Base-by-base conservation (phyloP, 768 basidiomycete genomes). In the Psilocybe cyanescens region DNA sequence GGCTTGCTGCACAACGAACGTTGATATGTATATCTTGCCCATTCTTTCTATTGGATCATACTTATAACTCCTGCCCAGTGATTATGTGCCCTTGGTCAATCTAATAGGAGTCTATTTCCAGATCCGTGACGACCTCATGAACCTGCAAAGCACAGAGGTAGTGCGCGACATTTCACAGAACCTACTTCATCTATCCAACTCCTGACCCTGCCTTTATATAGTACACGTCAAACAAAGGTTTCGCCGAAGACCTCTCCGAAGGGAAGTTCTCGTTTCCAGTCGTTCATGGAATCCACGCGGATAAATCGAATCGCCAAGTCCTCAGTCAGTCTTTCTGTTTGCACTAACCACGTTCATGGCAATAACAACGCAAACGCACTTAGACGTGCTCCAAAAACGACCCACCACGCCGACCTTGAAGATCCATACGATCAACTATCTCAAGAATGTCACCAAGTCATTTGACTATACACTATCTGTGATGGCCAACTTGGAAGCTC, bases 251-350 rank as follows among this genome's bases (percentile, higher is more conserved):
- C 71, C 79, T 99, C 12, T 90, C 93, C 0, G 97, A 98, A 76
- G 97, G 97, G 6, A 99, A 99, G 74, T 99, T 99, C 79, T 96
- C 94, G 3, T 99, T 99, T 76, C 96, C 95, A 0, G 82, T 98
- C 33, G 89, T 99, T 0, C 97, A 98, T 72, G 88, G 91, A 17
- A 89, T 98, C 50, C 87, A 91, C 31, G 84, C 91, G 6, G 87
- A 95, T 70, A 81, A 78, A 9, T 82, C 87, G 0, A 94, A 94
- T 74, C 83, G 87, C 35, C 90, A 90, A 73, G 82, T 99, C 35
- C 80, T 97, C 57, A 96, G 95, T 96, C 67, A 63, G 90, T 78
- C 37, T 9, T 58, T 44, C 54, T n/a, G 3, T 60, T 52, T 51
- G 35, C 5, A 12, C n/a, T 16, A 31, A 41, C 45, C n/a, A 30